Conservation (phyloP, 2,329 filamentous ascomycete species). For the Tolypocladium capitatum region DNA sequence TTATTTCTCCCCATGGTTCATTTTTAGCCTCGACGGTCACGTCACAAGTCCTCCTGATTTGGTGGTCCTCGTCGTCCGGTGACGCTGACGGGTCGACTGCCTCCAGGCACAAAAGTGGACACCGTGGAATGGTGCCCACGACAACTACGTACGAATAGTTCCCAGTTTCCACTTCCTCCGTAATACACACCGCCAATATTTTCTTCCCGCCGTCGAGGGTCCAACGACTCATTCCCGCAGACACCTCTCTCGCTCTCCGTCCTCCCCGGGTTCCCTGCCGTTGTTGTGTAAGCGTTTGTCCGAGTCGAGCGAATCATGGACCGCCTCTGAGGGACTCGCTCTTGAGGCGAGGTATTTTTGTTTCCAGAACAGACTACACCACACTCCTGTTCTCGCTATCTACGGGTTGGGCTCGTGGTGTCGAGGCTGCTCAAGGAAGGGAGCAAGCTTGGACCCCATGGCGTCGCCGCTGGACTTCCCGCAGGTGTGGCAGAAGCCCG, state of each 20-base stretch:
- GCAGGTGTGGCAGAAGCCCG: constrained; percentile 68
- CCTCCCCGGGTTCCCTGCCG: not conserved
- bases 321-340: not conserved
- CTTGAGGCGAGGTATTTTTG: not conserved
- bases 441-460: constrained; percentile 6
- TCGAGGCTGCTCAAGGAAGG: not conserved
- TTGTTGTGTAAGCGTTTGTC: not conserved
- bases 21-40: not conserved
- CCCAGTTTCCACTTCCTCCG: not conserved
- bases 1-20: no score
- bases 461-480: constrained; percentile 48
- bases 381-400: not conserved
- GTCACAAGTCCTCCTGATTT: not conserved
- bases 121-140: not conserved
- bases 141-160: no score
- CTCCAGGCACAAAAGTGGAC: not conserved
- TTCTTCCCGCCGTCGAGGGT: not conserved
- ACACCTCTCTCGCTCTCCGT: not conserved
- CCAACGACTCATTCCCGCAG: not conserved
- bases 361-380: not conserved
- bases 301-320: not conserved
- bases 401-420: not conserved
- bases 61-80: not conserved
- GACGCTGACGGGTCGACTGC: not conserved
- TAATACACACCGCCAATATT: not conserved